Evolutionary conservation across 352 stramenopile species (phyloP).

Genomic region (Globisporangium splendens): DNA sequence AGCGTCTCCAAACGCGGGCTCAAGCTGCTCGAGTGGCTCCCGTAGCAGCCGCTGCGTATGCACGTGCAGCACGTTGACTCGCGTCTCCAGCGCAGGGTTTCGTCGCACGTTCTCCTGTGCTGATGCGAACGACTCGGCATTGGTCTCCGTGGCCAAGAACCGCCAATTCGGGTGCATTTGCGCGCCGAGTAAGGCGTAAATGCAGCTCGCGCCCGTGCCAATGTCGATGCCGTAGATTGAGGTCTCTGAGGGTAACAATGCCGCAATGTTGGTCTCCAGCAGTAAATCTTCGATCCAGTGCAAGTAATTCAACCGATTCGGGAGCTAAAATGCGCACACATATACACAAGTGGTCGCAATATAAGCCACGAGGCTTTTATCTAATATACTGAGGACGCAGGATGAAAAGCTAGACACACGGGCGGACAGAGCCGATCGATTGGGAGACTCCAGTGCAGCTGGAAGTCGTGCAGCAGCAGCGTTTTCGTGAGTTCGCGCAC

Average conservation of each 20-base stretch:
- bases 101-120: constrained; percentile 84
- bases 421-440: constrained; percentile 92
- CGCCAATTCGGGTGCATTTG: constrained; percentile 77
- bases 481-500: constrained; percentile 87
- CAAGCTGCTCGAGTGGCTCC: constrained; percentile 37
- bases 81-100: constrained; percentile 74
- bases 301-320: constrained; percentile 94
- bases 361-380: background rate
- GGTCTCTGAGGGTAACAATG: constrained; percentile 17
- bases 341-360: background rate
- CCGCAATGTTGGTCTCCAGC: constrained; percentile 27
- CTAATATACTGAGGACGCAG: background rate
- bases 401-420: constrained; percentile 40
- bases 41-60: constrained; percentile 37
- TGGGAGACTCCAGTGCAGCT: constrained; percentile 87
- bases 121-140: constrained; percentile 76
- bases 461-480: constrained; percentile 91
- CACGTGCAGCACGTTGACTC: constrained; percentile 51
- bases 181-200: constrained; percentile 93
- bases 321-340: constrained; percentile 36
- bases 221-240: constrained; percentile 89
- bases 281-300: constrained; percentile 95
- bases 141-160: constrained; percentile 95
- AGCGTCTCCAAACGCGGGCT: constrained; percentile 1
- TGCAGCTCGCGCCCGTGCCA: constrained; percentile 93